A percentile compares a stretch with the other conserved stretches of the same genome.
Conservation (phyloP, 805 yeast genomes). For the Priceomyces fermenticarens region DNA sequence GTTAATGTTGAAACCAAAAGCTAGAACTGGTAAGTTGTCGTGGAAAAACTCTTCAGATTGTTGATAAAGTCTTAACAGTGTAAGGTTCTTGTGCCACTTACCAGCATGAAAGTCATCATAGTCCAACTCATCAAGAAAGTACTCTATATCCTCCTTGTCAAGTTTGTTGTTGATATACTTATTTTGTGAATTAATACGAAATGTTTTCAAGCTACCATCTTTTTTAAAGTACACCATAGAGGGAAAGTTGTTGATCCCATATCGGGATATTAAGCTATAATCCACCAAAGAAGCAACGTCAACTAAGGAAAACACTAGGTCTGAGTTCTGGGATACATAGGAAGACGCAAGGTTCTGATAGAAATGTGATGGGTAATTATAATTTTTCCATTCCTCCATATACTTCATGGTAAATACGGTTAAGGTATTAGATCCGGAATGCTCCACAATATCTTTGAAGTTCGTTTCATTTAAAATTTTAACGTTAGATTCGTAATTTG, state of each 20-base stretch:
- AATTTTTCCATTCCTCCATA: slow-evolving; percentile 29
- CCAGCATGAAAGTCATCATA: slow-evolving; percentile 19
- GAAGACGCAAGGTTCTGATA: slow-evolving; percentile 24
- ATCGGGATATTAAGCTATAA: slow-evolving; percentile 18
- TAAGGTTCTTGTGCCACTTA: slow-evolving; percentile 11
- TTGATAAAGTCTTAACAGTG: slow-evolving; percentile 13
- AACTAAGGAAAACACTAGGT: slow-evolving; percentile 20
- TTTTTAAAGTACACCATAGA: slow-evolving; percentile 27
- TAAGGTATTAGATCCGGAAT: slow-evolving; percentile 11
- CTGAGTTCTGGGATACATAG: slow-evolving; percentile 3
- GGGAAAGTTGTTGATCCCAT: slow-evolving; percentile 29
- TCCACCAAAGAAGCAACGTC: slow-evolving; percentile 20
- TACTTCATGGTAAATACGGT: slow-evolving; percentile 23
- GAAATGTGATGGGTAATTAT: slow-evolving; percentile 31
- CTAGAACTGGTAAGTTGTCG: slow-evolving; percentile 3
- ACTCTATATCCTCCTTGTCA: slow-evolving; percentile 11
- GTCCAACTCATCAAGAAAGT: slow-evolving; percentile 11
- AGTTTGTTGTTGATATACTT: slow-evolving; percentile 14
- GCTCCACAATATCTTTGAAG: slow-evolving; percentile 3
- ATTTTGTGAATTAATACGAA: slow-evolving; percentile 21
- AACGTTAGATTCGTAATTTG: slow-evolving; percentile 17
- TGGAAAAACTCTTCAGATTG: slow-evolving; percentile 4
- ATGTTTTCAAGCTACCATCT: slow-evolving; percentile 20
- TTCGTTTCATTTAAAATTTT: slow-evolving; percentile 7
- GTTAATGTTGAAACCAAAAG: slow-evolving; percentile 11